A percentile compares a stretch with the other conserved stretches of the same genome.
phyloP scores from a whole-genome alignment of 2,329 filamentous ascomycete species.

The Venturia oleaginea region DNA sequence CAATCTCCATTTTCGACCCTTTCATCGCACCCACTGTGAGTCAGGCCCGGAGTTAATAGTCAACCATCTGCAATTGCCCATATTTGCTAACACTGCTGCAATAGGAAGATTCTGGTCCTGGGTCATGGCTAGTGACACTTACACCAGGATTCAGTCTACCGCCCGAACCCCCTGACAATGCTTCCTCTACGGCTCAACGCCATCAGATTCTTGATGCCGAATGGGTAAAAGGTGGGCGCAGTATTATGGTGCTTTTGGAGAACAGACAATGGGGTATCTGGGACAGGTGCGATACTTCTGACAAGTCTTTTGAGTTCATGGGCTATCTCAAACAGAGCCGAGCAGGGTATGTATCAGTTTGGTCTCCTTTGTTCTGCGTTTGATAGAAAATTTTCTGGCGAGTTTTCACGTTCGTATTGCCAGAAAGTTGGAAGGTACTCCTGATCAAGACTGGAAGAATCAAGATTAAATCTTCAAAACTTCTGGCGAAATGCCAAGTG shows the following conservation, averaged over 20 bases:
- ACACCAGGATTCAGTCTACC: background rate
- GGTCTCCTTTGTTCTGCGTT: constrained; percentile 14
- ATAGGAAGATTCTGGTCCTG: constrained; percentile 9
- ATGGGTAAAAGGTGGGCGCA: constrained; percentile 38
- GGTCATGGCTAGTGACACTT: constrained; percentile 24
- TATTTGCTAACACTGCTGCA: background rate
- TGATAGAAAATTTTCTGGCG: constrained; percentile 22
- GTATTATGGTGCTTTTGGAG: constrained; percentile 37
- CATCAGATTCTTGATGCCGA: constrained; percentile 41
- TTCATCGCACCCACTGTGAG: constrained; percentile 22
- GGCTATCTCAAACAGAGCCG: constrained; percentile 23
- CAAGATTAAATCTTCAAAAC: background rate
- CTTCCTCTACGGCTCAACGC: constrained; percentile 25
- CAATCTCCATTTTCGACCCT: constrained; percentile 49
- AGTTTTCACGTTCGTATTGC: background rate
- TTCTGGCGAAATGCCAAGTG: background rate
- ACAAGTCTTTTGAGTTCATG: constrained; percentile 25
- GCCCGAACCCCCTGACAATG: constrained; percentile 16
- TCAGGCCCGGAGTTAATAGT: background rate
- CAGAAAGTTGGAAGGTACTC: background rate
- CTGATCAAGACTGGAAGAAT: background rate
- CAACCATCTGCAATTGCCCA: constrained; percentile 15
- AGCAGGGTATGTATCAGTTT: background rate
- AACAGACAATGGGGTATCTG: constrained; percentile 47
- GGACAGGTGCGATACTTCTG: constrained; percentile 31